Evolutionary conservation across 2,329 filamentous ascomycete species (phyloP), one percentile per base, ranked within the genome.

Genomic region (Paracamarosporium sp.): DNA sequence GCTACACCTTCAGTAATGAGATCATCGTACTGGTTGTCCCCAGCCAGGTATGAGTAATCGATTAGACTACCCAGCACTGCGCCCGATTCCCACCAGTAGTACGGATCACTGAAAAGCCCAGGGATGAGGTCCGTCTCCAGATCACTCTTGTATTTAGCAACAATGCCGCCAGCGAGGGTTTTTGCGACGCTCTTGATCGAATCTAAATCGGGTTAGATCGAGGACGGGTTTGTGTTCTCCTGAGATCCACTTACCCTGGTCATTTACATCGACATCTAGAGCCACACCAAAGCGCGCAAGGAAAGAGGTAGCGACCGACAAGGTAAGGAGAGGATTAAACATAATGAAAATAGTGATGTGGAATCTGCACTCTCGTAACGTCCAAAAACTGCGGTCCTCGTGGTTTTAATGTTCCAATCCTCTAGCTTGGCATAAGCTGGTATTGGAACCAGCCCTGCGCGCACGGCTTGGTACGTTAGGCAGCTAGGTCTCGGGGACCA

Each of bases 1-100:
- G 76, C 55, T 71, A 79, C 75, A 80, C 68, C 72, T 45, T 73
- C 65, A 7, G 70, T 78, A 11, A 78, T 69, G 28, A 74, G 64
- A 2, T 63, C 50, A 45, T 80, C 73, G 67, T 78, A 81, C 55
- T 73, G 70, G 0, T 62, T 67, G 55, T 83, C 79, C 28, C 76
- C 71, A 0, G 79, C 81, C 57, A 82, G 77, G 5, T 72, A 67
- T 58, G 73, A 78, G 61, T 81, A 81, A 35, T 79, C 76, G 28
- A 72, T 53, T 13, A 74, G 13, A 2, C 55, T 57, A 31, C 65
- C 62, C 57, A 66, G 69, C 1, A 66, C 57, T 1, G 62, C 47
- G 4, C 68, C 69, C 2, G 61, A 50, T 51, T 72, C 66, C 64
- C 62, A 67, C 57, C 60, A 72, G 47, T 60, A 71, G 51, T 67